A percentile compares a stretch with the other conserved stretches of the same genome.
Conservation (phyloP, 495 filamentous ascomycete genomes). For the Daldinia concentrica region DNA sequence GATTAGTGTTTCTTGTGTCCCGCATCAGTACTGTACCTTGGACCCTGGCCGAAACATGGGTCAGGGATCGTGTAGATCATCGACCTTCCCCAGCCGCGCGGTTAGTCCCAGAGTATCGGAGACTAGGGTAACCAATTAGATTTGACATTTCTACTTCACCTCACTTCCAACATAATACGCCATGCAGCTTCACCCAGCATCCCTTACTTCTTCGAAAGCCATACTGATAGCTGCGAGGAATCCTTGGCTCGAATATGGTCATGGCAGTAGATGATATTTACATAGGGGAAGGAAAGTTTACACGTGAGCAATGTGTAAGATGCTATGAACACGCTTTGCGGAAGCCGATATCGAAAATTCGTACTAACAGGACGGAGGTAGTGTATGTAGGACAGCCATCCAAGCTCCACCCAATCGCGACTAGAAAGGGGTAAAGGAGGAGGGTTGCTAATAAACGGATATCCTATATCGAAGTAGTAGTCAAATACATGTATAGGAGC, state of each 20-base stretch:
- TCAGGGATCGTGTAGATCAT: conserved; percentile 7
- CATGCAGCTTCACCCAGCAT: neutral
- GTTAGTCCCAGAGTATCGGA: conserved; percentile 2
- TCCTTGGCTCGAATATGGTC: neutral
- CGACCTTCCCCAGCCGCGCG: conserved; percentile 2
- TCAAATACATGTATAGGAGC: neutral
- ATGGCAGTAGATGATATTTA: neutral
- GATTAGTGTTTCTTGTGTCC: neutral
- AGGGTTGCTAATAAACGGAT: neutral
- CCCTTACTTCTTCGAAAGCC: neutral
- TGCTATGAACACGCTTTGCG: neutral
- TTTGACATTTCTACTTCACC: neutral
- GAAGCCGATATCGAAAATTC: neutral
- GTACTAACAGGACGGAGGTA: neutral
- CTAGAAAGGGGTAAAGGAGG: neutral
- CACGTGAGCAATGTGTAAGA: neutral
- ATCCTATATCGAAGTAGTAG: too few relatives aligned
- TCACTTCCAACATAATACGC: neutral
- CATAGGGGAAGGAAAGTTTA: too few relatives aligned
- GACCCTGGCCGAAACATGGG: neutral
- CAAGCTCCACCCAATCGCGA: neutral
- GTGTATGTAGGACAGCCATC: neutral
- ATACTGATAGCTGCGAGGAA: neutral
- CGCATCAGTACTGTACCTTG: neutral
- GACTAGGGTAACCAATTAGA: conserved; percentile 4